These are phyloP conservation scores for Rhizopus arrhizus DNA, from an alignment of 371 early-diverging fungal species.

Conservation along the genomic window DNA sequence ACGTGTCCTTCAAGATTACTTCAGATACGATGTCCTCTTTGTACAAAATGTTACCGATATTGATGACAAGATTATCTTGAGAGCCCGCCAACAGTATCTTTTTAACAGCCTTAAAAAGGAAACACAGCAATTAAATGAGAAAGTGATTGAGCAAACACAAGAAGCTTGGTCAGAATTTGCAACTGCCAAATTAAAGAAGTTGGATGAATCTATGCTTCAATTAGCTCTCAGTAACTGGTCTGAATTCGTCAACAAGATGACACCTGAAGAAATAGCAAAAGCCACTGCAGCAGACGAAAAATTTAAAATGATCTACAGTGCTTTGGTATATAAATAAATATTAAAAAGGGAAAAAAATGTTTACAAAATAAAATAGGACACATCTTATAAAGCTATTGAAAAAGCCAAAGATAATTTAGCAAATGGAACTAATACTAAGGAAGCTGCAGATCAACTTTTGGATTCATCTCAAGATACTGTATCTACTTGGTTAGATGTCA, in stretches of 20 bases:
- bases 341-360: not conserved
- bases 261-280: constrained; percentile 54
- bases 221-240: constrained; percentile 52
- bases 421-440: constrained; percentile 46
- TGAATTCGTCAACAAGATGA: constrained; percentile 57
- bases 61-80: constrained; percentile 99
- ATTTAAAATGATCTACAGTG: constrained; percentile 73
- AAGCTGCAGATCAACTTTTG: constrained; percentile 48
- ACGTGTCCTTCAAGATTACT: constrained; percentile 95
- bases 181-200: constrained; percentile 57
- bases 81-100: constrained; percentile 87
- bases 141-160: constrained; percentile 58
- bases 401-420: constrained; percentile 51
- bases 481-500: constrained; percentile 59
- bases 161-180: constrained; percentile 69
- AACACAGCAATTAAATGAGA: constrained; percentile 35
- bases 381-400: constrained; percentile 52
- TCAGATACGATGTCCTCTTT: constrained; percentile 92
- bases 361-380: constrained; percentile 28
- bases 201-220: constrained; percentile 39
- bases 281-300: constrained; percentile 66
- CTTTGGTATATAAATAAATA: constrained; percentile 48
- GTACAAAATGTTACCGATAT: constrained; percentile 99
- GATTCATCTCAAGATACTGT: constrained; percentile 60
- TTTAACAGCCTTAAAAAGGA: constrained; percentile 64